Evolutionary conservation across 2,329 filamentous ascomycete genomes (phyloP).

Genomic region (Pseudocercospora vitis): DNA sequence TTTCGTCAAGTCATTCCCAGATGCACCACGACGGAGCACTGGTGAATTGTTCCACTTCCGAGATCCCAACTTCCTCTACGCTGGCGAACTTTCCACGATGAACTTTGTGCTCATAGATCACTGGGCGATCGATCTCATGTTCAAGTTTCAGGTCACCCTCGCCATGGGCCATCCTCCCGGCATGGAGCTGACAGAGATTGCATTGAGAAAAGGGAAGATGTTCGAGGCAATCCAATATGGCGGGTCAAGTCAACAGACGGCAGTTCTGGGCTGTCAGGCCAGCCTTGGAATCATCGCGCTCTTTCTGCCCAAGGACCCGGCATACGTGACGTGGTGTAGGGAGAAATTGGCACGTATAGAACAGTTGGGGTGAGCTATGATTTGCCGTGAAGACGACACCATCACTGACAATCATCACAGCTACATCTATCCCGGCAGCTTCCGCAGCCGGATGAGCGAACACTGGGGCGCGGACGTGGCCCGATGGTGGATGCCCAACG

Average conservation of each 20-base stretch:
- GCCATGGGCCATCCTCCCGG: slow-evolving; percentile 50
- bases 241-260: slow-evolving; percentile 68
- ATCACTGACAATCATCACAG: slow-evolving; percentile 48
- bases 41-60: slow-evolving; percentile 75
- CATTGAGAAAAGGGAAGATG: slow-evolving; percentile 71
- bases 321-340: slow-evolving; percentile 75
- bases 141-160: slow-evolving; percentile 68
- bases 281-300: slow-evolving; percentile 73
- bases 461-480: slow-evolving; percentile 72
- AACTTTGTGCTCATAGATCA: slow-evolving; percentile 77
- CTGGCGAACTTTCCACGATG: slow-evolving; percentile 68
- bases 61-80: slow-evolving; percentile 66
- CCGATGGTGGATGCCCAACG: slow-evolving; percentile 86
- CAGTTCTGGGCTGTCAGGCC: slow-evolving; percentile 71
- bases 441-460: slow-evolving; percentile 73
- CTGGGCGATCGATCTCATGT: slow-evolving; percentile 77
- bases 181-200: slow-evolving; percentile 60
- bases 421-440: slow-evolving; percentile 75
- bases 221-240: slow-evolving; percentile 77
- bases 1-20: slow-evolving; percentile 64
- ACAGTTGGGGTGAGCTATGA: slow-evolving; percentile 65
- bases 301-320: slow-evolving; percentile 73
- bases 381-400: not conserved
- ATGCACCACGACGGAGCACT: slow-evolving; percentile 47
- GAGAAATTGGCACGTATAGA: slow-evolving; percentile 78